A percentile compares a stretch with the other conserved stretches of the same genome.
phyloP scores from a whole-genome alignment of 164 flowering plant genomes.

The Kingdonia uniflora region DNA sequence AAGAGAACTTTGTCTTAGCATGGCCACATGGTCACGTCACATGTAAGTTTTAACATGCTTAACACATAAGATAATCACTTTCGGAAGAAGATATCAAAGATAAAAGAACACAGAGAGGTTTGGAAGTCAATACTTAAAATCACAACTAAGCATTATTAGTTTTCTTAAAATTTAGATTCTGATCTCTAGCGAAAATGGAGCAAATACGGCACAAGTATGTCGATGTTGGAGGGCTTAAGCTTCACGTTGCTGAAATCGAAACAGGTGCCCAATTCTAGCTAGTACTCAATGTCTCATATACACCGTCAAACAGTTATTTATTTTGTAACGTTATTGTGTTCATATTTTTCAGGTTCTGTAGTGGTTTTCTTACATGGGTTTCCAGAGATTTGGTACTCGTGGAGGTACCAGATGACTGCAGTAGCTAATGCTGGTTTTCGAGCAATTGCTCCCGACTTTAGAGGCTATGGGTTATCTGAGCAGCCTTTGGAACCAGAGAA shows the following conservation, averaged over 20 bases:
- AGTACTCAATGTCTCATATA: no score
- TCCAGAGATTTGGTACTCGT: conserved; percentile 50
- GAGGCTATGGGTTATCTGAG: conserved; percentile 57
- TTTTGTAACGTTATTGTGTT: no score
- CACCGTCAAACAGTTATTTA: no score
- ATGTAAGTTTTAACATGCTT: no score
- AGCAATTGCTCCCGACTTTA: conserved; percentile 39
- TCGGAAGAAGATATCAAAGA: no score
- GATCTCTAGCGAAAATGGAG: conserved; percentile 1
- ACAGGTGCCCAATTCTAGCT: background rate
- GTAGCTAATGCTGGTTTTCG: conserved; percentile 37
- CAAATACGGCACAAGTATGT: conserved; percentile 4
- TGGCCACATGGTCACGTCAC: no score
- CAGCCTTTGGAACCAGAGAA: conserved; percentile 28
- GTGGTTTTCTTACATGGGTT: conserved; percentile 29
- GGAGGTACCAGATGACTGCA: conserved; percentile 59
- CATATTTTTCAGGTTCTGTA: conserved; percentile 7
- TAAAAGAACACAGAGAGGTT: no score
- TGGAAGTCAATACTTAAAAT: no score
- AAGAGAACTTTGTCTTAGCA: no score
- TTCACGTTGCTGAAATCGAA: conserved; percentile 9
- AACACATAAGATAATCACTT: no score
- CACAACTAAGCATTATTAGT: no score
- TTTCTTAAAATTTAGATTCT: no score
- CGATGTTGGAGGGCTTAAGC: conserved; percentile 5